phyloP scores from a whole-genome alignment of 768 basidiomycete genomes.

The Dacryopinax spathularia region DNA sequence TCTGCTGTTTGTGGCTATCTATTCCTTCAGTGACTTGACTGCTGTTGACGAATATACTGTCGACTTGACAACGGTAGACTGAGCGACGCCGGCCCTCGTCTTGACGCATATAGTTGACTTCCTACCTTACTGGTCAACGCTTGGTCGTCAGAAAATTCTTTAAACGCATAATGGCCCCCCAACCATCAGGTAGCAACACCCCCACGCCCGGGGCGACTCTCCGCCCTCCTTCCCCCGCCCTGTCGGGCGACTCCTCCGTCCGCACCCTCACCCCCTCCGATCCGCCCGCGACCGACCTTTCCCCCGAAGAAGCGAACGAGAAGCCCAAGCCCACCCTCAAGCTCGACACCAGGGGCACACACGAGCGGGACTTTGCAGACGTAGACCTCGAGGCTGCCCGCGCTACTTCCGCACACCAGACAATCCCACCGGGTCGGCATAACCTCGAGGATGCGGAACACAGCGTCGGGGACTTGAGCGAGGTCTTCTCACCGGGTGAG shows the following conservation, averaged over 20 bases:
- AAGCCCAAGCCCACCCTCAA: background rate
- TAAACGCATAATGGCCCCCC: background rate
- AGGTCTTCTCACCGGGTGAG: background rate
- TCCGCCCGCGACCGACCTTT: too few relatives aligned
- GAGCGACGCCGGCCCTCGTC: too few relatives aligned
- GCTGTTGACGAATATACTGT: too few relatives aligned
- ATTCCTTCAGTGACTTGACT: too few relatives aligned
- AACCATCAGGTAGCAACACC: background rate
- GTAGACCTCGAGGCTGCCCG: background rate
- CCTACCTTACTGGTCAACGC: too few relatives aligned
- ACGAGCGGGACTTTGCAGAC: background rate
- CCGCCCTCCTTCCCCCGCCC: background rate
- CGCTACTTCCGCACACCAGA: background rate
- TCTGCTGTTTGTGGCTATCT: too few relatives aligned
- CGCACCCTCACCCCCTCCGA: too few relatives aligned
- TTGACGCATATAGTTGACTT: too few relatives aligned
- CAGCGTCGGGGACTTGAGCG: background rate
- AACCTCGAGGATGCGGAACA: background rate
- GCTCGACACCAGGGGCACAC: background rate
- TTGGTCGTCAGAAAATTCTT: too few relatives aligned
- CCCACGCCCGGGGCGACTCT: background rate
- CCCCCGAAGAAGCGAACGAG: too few relatives aligned
- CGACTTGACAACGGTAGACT: too few relatives aligned
- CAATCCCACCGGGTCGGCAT: background rate
- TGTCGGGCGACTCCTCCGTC: background rate